Evolutionary conservation across 805 yeast species (phyloP).

Genomic region (Priceomyces carsonii): DNA sequence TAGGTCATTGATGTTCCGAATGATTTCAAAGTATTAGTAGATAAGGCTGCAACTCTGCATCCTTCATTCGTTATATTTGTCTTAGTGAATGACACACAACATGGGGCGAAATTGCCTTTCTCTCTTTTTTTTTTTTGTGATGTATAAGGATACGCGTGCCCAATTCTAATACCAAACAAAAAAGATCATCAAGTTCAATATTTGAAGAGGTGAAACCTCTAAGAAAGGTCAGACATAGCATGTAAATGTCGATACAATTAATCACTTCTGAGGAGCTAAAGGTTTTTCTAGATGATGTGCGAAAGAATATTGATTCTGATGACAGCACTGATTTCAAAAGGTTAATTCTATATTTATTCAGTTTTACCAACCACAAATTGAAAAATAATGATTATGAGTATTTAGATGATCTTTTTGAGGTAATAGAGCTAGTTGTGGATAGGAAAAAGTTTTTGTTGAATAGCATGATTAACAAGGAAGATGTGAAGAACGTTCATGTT

Average conservation of each 20-base stretch:
- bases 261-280: constrained; percentile 28
- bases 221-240: too few species aligned
- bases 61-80: too few species aligned
- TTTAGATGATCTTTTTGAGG: constrained; percentile 22
- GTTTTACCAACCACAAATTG: constrained; percentile 27
- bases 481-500: constrained; percentile 5
- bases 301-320: constrained; percentile 27
- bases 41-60: too few species aligned
- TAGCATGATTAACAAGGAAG: constrained; percentile 15
- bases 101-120: too few species aligned
- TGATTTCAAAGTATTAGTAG: too few species aligned
- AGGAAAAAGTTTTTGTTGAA: constrained; percentile 26
- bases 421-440: constrained; percentile 35
- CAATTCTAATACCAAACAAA: too few species aligned
- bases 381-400: constrained; percentile 12
- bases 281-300: constrained; percentile 36
- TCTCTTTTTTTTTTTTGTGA: too few species aligned
- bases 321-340: constrained; percentile 37
- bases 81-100: too few species aligned
- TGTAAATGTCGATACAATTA: constrained; percentile 13
- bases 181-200: too few species aligned
- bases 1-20: too few species aligned
- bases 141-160: too few species aligned
- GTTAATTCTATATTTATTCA: constrained; percentile 31
- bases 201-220: too few species aligned